Evolutionary conservation across 2,329 filamentous ascomycete genomes (phyloP), one percentile per base, ranked within the genome.

Genomic region (Colletotrichum echinochloae): DNA sequence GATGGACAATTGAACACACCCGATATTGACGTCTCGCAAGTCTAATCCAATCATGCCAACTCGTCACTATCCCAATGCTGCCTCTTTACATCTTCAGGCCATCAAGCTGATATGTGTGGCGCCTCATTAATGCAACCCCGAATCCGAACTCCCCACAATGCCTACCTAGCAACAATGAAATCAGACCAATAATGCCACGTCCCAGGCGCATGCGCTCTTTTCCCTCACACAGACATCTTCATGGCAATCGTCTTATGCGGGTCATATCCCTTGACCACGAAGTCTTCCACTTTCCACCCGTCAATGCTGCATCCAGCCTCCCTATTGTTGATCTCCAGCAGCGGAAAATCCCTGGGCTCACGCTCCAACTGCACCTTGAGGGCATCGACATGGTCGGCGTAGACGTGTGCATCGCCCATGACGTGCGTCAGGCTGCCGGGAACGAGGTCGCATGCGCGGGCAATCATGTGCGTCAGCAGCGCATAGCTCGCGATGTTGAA

Each of bases 401-500:
- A 99, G 1, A 99, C 91, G 81, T 99, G 96, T n/a, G 95, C 94
- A 81, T 99, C 96, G 18, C 96, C 96, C 94, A 99, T 97, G 59
- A 94, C 94, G 81, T 98, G 96, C 48, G 94, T 96, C 72, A 99
- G 87, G 61, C 89, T 95, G 0, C 95, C 96, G 0, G 96, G 94
- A 0, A 93, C 88, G 65, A 99, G 82, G 74, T 95, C 91, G 77
- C 92, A 94, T 14, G 92, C 94, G 78, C 95, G 91, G 0, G 96
- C 95, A 56, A 99, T 84, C 92, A 99, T 98, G 80, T 98, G 95
- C 51, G 95, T 98, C 49, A 99, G 85, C 66, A 99, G 85, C 41
- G 96, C 94, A 82, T 99, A 99, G 73, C 90, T 93, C 1, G 95
- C 96, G 76, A 99, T 98, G 80, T 99, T 99, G 85, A 99, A 99